These are phyloP conservation scores for Cicer cuneatum DNA, from an alignment of 306 rosid species.

Conservation along the genomic window DNA sequence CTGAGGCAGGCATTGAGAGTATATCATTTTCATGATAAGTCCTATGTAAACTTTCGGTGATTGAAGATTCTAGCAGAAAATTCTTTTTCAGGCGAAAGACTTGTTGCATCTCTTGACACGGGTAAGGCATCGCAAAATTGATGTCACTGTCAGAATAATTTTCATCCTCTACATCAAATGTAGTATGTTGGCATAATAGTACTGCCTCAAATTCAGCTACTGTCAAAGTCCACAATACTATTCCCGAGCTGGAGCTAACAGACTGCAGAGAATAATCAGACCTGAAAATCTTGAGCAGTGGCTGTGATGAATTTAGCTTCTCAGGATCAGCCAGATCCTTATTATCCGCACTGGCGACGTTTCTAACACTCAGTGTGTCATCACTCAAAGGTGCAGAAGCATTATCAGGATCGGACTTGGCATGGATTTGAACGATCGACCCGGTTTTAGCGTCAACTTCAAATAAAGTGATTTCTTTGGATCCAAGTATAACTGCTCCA, in stretches of 20 bases:
- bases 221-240: constrained; percentile 70
- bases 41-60: constrained; percentile 42
- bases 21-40: constrained; percentile 41
- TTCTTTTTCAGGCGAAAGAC: constrained; percentile 57
- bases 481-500: constrained; percentile 77
- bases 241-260: constrained; percentile 52
- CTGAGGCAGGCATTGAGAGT: constrained; percentile 44
- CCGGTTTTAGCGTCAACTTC: constrained; percentile 76
- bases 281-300: constrained; percentile 62
- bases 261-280: constrained; percentile 71
- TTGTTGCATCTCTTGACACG: constrained; percentile 62
- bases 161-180: constrained; percentile 47
- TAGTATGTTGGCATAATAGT: constrained; percentile 57
- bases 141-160: constrained; percentile 49
- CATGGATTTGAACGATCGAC: constrained; percentile 50
- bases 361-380: constrained; percentile 38
- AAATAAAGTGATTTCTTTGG: constrained; percentile 62
- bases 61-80: constrained; percentile 47
- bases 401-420: constrained; percentile 45
- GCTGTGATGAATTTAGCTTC: constrained; percentile 44
- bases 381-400: constrained; percentile 46
- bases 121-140: constrained; percentile 64
- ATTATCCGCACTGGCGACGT: constrained; percentile 25
- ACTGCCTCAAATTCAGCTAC: constrained; percentile 71
- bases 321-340: constrained; percentile 49